Conservation (phyloP, 2,329 filamentous ascomycete genomes). For the Sodiomyces alkalinus region DNA sequence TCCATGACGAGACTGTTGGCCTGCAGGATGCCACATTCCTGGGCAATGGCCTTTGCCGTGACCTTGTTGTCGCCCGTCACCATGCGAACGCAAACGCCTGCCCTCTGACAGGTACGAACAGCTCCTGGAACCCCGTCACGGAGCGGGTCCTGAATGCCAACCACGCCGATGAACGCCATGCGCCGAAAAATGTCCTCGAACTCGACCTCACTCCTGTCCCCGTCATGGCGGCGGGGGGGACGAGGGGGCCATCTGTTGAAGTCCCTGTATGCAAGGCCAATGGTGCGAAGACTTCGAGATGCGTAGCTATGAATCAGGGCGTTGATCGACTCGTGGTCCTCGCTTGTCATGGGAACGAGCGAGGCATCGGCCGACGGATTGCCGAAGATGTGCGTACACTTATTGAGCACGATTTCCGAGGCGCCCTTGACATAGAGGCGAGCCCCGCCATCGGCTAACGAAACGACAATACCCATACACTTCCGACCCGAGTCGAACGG, state of each 20-base stretch:
- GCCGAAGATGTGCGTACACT: constrained; percentile 36
- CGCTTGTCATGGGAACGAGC: constrained; percentile 28
- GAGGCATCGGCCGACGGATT: constrained; percentile 31
- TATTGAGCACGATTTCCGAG: constrained; percentile 45
- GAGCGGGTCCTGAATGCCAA: constrained; percentile 71
- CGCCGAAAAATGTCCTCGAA: constrained; percentile 53
- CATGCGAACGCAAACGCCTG: constrained; percentile 71
- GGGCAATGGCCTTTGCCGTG: constrained; percentile 65
- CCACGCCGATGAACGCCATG: constrained; percentile 54
- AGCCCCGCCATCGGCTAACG: constrained; percentile 32
- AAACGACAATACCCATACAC: constrained; percentile 49
- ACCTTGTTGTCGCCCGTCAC: constrained; percentile 73
- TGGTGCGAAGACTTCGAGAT: constrained; percentile 65
- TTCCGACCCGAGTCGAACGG: constrained; percentile 66
- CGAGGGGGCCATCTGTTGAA: constrained; percentile 74
- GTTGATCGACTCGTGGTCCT: constrained; percentile 42
- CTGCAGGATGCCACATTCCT: constrained; percentile 62
- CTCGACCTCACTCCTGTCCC: constrained; percentile 41
- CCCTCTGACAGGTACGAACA: constrained; percentile 56
- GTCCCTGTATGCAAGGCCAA: constrained; percentile 70
- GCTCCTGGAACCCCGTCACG: constrained; percentile 61
- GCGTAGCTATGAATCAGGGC: constrained; percentile 65
- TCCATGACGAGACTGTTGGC: constrained; percentile 58
- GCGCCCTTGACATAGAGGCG: constrained; percentile 49
- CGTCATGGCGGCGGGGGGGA: constrained; percentile 36